phyloP scores from a whole-genome alignment of 768 basidiomycete genomes.

The Collybia sp. region DNA sequence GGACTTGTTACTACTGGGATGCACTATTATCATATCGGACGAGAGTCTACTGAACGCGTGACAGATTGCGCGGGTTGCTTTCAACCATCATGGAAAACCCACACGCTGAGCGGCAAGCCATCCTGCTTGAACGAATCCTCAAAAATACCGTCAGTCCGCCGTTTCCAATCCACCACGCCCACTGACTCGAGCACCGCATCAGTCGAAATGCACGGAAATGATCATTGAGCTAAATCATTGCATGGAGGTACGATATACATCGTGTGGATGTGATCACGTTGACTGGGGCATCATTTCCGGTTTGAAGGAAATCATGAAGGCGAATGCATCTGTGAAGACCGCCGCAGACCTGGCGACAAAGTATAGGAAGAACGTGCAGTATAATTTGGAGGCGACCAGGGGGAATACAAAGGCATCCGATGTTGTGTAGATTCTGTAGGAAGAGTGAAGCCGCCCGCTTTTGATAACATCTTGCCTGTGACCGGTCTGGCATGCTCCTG shows the following conservation, averaged over 20 bases:
- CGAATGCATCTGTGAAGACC: slow-evolving; percentile 71
- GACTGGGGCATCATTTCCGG: slow-evolving; percentile 1
- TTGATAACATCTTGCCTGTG: too few species aligned
- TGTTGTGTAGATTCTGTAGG: background rate
- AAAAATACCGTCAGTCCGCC: slow-evolving; percentile 72
- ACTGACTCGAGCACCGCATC: slow-evolving; percentile 2
- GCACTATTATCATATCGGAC: too few species aligned
- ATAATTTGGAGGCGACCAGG: slow-evolving; percentile 78
- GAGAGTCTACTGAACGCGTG: too few species aligned
- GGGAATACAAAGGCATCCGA: slow-evolving; percentile 17
- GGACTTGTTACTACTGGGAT: too few species aligned
- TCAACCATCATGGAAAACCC: slow-evolving; percentile 79
- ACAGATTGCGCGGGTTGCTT: too few species aligned
- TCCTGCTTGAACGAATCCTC: slow-evolving; percentile 84
- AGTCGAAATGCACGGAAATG: slow-evolving; percentile 94
- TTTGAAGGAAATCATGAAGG: slow-evolving; percentile 72
- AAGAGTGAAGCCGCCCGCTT: too few species aligned
- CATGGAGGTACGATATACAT: slow-evolving; percentile 54
- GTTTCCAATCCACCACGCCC: background rate
- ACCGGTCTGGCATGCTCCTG: too few species aligned
- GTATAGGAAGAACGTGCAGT: slow-evolving; percentile 90
- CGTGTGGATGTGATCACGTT: background rate
- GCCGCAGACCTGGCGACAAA: slow-evolving; percentile 83
- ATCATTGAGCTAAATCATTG: slow-evolving; percentile 86
- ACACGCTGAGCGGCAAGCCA: slow-evolving; percentile 88